Evolutionary conservation across 2,329 filamentous ascomycete species (phyloP), one percentile per base, ranked within the genome.

Genomic region (Phaeosphaeriaceae sp.): DNA sequence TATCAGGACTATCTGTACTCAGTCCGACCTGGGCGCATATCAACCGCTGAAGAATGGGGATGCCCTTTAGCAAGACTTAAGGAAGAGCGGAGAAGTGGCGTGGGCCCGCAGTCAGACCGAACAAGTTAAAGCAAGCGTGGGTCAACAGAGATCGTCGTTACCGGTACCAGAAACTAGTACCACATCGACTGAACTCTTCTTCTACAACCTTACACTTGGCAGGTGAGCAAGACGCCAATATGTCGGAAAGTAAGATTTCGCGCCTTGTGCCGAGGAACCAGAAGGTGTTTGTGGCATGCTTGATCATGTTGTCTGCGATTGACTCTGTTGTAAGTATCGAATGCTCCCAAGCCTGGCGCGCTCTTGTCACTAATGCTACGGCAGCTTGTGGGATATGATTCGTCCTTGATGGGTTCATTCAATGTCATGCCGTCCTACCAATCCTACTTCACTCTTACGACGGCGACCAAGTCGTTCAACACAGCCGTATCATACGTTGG

Each of bases 401-500:
- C 79, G 9, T 79, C 77, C 11, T 62, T 82, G 0, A 82, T 83
- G 80, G 76, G 75, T 21, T 76, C 72, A 1, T 80, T 83, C 62
- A 82, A 82, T 62, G 76, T 77, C 11, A 78, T 80, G 60, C 63
- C 66, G 0, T 75, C 79, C 41, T 83, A 82, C 65, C 73, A 72
- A 25, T 57, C 64, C 21, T 81, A 79, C 57, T 80, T 80, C 55
- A 63, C 69, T 9, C 79, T 80, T 58, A 69, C 74, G 24, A 79
- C 77, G 1, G 69, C 78, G 0, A 70, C 71, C 3, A 81, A 80
- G 13, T 79, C 79, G 1, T 79, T 82, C 48, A 79, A 81, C 31
- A 82, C 75, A 20, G 79, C 79, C 31, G 81, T 82, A 45, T 80
- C 78, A 54, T 80, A 75, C 15, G 77, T 82, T 45, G 80, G 68